Evolutionary conservation across 1,284 basidiomycete genomes (phyloP).

Genomic region (Phellinidium pouzarii): DNA sequence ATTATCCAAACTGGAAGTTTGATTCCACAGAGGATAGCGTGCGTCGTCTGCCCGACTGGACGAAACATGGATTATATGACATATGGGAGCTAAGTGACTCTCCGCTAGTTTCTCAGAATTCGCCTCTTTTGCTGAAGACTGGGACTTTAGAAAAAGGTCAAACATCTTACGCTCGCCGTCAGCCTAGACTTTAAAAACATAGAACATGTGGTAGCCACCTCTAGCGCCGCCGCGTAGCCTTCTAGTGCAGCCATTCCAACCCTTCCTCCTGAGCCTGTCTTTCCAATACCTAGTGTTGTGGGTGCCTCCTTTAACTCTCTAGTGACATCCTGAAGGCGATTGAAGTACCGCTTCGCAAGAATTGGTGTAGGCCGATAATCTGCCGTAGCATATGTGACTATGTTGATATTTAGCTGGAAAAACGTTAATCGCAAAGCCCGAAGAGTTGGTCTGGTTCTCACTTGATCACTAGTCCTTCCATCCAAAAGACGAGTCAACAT

Average conservation of each 20-base stretch:
- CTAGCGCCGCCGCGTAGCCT: constrained; percentile 61
- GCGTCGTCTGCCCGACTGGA: constrained; percentile 48
- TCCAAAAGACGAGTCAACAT: constrained; percentile 50
- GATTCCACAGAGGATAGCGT: constrained; percentile 50
- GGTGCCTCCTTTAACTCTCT: constrained; percentile 45
- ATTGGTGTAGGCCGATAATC: constrained; percentile 47
- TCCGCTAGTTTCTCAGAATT: constrained; percentile 18
- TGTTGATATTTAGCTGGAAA: constrained; percentile 43
- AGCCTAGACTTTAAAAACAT: background rate
- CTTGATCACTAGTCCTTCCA: constrained; percentile 29
- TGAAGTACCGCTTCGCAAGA: constrained; percentile 50
- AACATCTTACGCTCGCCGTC: constrained; percentile 39
- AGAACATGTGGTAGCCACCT: constrained; percentile 33
- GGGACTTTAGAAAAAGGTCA: constrained; percentile 34
- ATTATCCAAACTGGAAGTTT: constrained; percentile 42
- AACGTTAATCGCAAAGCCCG: background rate
- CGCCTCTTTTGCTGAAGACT: constrained; percentile 21
- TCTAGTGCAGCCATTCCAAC: constrained; percentile 64
- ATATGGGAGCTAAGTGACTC: constrained; percentile 22
- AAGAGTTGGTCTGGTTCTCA: constrained; percentile 23
- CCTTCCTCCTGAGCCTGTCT: constrained; percentile 40
- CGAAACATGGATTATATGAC: constrained; percentile 59
- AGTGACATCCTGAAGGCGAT: constrained; percentile 31
- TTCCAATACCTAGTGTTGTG: constrained; percentile 46
- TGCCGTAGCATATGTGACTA: constrained; percentile 52